Evolutionary conservation across 2,329 filamentous ascomycete genomes (phyloP).

Genomic region (Talaromyces funiculosus): DNA sequence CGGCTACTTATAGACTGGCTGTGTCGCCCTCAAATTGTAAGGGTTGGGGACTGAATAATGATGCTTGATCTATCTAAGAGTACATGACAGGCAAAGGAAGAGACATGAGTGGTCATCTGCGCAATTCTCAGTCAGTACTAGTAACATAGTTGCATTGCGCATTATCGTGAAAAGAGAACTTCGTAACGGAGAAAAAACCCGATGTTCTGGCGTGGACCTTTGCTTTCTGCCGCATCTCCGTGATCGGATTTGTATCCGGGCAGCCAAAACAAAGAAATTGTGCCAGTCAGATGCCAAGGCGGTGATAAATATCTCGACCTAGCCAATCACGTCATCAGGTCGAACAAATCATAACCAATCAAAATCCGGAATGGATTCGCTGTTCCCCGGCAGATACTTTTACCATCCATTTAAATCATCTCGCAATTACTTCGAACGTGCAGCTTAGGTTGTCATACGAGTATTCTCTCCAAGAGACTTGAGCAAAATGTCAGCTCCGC

Average conservation of each 20-base stretch:
- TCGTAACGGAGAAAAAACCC: neutral
- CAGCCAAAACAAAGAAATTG: neutral
- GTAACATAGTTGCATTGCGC: too few relatives aligned
- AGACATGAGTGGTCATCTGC: too few relatives aligned
- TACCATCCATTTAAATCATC: neutral
- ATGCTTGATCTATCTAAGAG: too few relatives aligned
- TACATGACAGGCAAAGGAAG: too few relatives aligned
- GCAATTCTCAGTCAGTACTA: too few relatives aligned
- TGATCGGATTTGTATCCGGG: neutral
- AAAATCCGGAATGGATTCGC: neutral
- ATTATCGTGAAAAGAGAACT: neutral
- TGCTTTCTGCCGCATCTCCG: neutral
- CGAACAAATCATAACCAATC: neutral
- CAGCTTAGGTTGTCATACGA: neutral
- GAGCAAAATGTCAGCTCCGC: conserved; percentile 7
- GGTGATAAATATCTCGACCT: neutral
- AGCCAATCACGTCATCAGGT: neutral
- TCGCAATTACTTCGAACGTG: neutral
- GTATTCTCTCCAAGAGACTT: neutral
- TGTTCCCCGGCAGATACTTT: neutral
- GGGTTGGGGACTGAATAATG: too few relatives aligned
- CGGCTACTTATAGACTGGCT: too few relatives aligned
- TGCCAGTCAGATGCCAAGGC: neutral
- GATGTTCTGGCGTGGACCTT: neutral
- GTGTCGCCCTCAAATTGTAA: too few relatives aligned